Evolutionary conservation across 176 grass and related monocot species (phyloP).

Genomic region (barley (Hordeum vulgare)): DNA sequence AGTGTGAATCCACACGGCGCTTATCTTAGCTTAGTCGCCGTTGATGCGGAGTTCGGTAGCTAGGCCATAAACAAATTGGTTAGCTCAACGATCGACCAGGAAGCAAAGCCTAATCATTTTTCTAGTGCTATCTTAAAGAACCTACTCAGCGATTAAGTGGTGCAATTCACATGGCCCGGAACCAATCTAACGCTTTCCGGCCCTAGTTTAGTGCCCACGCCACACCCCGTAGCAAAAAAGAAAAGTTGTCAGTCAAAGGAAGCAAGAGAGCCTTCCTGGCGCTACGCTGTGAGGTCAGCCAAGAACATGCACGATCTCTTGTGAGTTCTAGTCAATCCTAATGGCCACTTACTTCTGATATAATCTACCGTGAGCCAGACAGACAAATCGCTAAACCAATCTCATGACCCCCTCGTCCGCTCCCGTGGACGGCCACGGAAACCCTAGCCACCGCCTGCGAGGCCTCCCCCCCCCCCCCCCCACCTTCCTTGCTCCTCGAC

Average conservation of each 20-base stretch:
- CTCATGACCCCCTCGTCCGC: too few species aligned
- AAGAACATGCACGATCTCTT: not conserved
- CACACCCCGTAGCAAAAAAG: not conserved
- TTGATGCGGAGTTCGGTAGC: not conserved
- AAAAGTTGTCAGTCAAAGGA: constrained; percentile 24
- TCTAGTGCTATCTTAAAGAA: not conserved
- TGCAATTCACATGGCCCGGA: constrained; percentile 40
- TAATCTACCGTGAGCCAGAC: too few species aligned
- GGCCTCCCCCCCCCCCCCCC: too few species aligned
- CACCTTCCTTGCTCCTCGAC: too few species aligned
- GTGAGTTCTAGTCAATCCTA: not conserved
- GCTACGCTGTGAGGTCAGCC: not conserved
- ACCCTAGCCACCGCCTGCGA: too few species aligned
- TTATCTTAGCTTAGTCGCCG: constrained; percentile 23
- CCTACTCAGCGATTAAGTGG: not conserved
- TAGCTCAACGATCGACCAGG: not conserved
- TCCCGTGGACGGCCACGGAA: too few species aligned
- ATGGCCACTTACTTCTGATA: not conserved
- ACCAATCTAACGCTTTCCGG: not conserved
- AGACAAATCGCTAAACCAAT: too few species aligned
- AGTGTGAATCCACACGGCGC: not conserved
- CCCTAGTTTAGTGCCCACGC: not conserved
- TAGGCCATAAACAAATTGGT: constrained; percentile 7
- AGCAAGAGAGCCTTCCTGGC: constrained; percentile 6
- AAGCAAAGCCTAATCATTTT: not conserved